Evolutionary conservation across 1,284 basidiomycete species (phyloP), one percentile per base, ranked within the genome.

Genomic region (Hymenochaete sp.): DNA sequence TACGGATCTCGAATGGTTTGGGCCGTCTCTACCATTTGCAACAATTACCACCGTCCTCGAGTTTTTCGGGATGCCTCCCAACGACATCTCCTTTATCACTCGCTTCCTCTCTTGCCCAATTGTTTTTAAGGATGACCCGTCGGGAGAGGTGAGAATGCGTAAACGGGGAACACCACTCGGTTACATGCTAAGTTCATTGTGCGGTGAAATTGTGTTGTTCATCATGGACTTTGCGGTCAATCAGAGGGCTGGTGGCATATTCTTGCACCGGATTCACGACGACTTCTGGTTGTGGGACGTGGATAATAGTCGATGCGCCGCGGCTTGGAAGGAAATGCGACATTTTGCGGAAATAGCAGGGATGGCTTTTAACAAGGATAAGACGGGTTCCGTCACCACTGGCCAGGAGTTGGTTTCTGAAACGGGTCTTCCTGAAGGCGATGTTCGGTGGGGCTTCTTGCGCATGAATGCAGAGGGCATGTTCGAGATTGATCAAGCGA

Each of bases 161-260:
- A 42, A 48, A 37, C 46, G 53, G 8, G 52, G 53, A 19, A 45
- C 50, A 2, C 53, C 53, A 18, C 47, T 55, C 19, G 41, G 45
- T 3, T 49, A 65, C 47, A 57, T 59, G 6, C 53, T 70, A n/a
- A 62, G 32, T 32, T 55, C 56, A 2, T 45, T 68, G 6, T 65
- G 56, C 40, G 67, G 67, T 3, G 67, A 70, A 49, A 55, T 54
- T 2, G 46, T 67, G 7, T 47, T 68, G 21, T 70, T 67, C 50
- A 56, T 56, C n/a, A 66, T 70, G 65, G 67, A 70, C 49, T 66
- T 67, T 44, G 65, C 66, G 13, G 64, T 69, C 44, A 68, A 68
- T 45, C 67, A 67, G 38, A 53, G 52, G 24, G 57, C 65, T 0
- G 52, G 60, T 24, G 67, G 66, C 3, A 48, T 69, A 19, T 66